Conservation (phyloP, 2,329 filamentous ascomycete species). For the Capronia coronata region DNA sequence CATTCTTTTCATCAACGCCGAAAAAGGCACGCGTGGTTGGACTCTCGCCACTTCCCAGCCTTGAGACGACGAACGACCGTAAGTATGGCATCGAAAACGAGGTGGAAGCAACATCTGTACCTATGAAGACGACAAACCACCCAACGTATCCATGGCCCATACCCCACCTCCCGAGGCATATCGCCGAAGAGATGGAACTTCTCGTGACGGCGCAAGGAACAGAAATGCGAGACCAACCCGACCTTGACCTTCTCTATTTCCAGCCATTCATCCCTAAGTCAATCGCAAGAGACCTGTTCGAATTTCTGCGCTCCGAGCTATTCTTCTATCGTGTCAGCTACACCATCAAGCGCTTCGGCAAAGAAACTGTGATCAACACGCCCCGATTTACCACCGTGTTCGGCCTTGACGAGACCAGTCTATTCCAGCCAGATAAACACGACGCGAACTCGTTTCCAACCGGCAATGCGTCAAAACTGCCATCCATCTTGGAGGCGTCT, state of each 20-base stretch:
- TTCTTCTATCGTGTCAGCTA: constrained; percentile 73
- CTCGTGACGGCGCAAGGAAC: constrained; percentile 46
- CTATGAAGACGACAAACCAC: constrained; percentile 37
- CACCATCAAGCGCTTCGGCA: constrained; percentile 59
- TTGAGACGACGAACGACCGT: neutral
- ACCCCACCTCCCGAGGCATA: constrained; percentile 41
- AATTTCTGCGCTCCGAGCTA: constrained; percentile 63
- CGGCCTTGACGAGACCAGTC: constrained; percentile 57
- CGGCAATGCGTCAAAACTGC: neutral
- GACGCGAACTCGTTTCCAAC: neutral
- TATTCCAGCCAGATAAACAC: constrained; percentile 39
- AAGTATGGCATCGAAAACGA: neutral
- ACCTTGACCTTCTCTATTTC: constrained; percentile 69
- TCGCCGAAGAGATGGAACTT: constrained; percentile 37
- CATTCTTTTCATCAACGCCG: constrained; percentile 54
- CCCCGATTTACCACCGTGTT: constrained; percentile 58
- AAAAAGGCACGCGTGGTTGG: constrained; percentile 33
- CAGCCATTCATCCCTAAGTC: constrained; percentile 61
- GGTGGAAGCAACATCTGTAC: neutral
- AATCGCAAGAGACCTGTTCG: constrained; percentile 56
- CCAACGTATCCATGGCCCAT: constrained; percentile 50
- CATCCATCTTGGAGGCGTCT: constrained; percentile 16
- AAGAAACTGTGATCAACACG: constrained; percentile 57
- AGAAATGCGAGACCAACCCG: constrained; percentile 58
- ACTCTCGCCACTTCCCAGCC: neutral